Evolutionary conservation across 768 basidiomycete genomes (phyloP), one percentile per base, ranked within the genome.

Genomic region (Pleurotus eryngii): DNA sequence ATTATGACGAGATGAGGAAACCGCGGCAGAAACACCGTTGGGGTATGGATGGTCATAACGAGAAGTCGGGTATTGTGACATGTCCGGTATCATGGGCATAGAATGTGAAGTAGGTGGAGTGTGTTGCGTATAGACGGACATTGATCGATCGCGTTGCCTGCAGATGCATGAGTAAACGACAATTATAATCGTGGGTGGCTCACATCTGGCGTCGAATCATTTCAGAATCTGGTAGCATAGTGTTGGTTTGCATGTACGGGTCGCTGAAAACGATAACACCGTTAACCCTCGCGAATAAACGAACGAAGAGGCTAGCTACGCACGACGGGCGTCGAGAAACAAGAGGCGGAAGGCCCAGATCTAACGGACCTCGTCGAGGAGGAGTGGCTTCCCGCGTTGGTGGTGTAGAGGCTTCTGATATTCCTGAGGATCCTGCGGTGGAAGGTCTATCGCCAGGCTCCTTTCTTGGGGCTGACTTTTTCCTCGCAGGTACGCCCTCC

Each of bases 341-440:
- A 47, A 79, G 66, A 11, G 79, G 74, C 40, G 78, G 65, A 18
- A 76, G 65, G 58, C 68, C 73, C 38, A 78, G 60, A 57, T 81
- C 78, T 40, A 71, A 60, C 48, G 77, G 76, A 18, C 71, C 65
- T 49, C 84, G 79, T 62, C 79, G 77, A 20, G 86, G 83, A 35
- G 87, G 88, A 1, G 85, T 83, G 59, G 72, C 80, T 54, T 87
- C 83, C 51, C 87, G 80, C 18, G 83, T 86, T 3, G 89, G 85
- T 35, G 89, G 87, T 15, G 87, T 85, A 15, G 89, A 89, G 5
- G 80, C 75, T 58, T 89, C 88, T 22, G 88, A 89, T 35, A 87
- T 55, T 17, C 84, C 84, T 17, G 87, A 86, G 35, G 89, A 90
- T 14, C 83, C 84, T n/a, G 87, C 85, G 8, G 90, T 89, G 1